phyloP scores from a whole-genome alignment of 2,329 filamentous ascomycete genomes.

The Fusarium tuaranense region DNA sequence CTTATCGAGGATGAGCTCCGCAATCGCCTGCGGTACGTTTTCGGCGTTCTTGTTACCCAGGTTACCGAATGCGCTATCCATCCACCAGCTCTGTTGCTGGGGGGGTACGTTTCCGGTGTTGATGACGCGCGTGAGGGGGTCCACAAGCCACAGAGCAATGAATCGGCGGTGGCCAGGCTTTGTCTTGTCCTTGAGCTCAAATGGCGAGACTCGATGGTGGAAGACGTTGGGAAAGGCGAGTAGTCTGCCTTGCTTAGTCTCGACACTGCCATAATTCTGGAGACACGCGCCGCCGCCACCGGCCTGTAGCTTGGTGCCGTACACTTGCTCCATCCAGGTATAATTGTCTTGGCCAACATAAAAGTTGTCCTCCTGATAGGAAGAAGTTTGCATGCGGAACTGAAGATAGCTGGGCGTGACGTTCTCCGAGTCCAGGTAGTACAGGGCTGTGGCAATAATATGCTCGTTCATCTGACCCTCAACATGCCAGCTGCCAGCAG shows the following conservation, averaged over 20 bases:
- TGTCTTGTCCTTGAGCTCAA: slow-evolving; percentile 58
- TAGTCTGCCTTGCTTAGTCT: slow-evolving; percentile 30
- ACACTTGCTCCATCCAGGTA: slow-evolving; percentile 26
- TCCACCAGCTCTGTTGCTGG: slow-evolving; percentile 49
- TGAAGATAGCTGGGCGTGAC: slow-evolving; percentile 30
- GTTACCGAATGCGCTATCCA: slow-evolving; percentile 19
- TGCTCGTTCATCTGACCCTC: slow-evolving; percentile 46
- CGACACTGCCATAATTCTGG: slow-evolving; percentile 33
- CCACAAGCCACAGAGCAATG: slow-evolving; percentile 65
- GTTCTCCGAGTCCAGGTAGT: slow-evolving; percentile 42
- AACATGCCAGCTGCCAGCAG: slow-evolving; percentile 36
- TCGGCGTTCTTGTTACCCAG: background rate
- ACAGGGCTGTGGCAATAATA: slow-evolving; percentile 44
- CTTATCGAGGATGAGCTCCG: background rate
- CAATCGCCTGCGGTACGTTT: slow-evolving; percentile 2
- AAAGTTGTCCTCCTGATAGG: background rate
- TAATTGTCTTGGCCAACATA: background rate
- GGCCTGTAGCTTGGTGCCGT: background rate
- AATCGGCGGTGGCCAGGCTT: slow-evolving; percentile 64
- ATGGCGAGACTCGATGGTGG: slow-evolving; percentile 47
- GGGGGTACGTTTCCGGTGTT: slow-evolving; percentile 50
- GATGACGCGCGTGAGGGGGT: slow-evolving; percentile 56
- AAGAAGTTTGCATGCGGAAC: slow-evolving; percentile 34
- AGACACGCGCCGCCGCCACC: background rate
- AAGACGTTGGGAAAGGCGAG: slow-evolving; percentile 38